Evolutionary conservation across 2,329 filamentous ascomycete species (phyloP).

Genomic region (Amauroascus verrucosus): DNA sequence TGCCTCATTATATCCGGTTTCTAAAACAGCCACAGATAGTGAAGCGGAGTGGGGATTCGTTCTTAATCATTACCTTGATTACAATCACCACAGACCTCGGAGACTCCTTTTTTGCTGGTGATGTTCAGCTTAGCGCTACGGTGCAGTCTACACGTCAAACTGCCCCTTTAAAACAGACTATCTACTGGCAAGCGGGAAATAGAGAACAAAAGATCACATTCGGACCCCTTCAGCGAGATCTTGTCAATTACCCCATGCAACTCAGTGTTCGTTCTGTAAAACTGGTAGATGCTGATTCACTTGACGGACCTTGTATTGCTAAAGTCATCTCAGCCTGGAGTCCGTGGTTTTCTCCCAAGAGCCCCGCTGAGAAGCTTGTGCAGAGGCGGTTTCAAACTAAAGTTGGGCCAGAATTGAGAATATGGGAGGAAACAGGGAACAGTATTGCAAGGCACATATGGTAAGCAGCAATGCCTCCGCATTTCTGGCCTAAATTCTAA

Average conservation of each 20-base stretch:
- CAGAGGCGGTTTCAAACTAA: conserved; percentile 40
- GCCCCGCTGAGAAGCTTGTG: conserved; percentile 43
- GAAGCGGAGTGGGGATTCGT: conserved; percentile 24
- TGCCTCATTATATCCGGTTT: conserved; percentile 57
- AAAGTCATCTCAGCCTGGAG: conserved; percentile 51
- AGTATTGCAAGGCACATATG: conserved; percentile 63
- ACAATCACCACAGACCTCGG: conserved; percentile 61
- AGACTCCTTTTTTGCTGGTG: conserved; percentile 49
- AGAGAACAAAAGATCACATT: conserved; percentile 37
- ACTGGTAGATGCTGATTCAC: conserved; percentile 18
- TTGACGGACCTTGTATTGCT: conserved; percentile 25
- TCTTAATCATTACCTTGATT: conserved; percentile 43
- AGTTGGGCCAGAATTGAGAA: conserved; percentile 29
- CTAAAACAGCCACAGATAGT: conserved; percentile 49
- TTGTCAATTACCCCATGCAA: conserved; percentile 1
- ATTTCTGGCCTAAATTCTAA: conserved; percentile 1
- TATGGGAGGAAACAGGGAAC: conserved; percentile 62
- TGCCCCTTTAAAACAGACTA: conserved; percentile 19
- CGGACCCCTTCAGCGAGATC: conserved; percentile 14
- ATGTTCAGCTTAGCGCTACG: conserved; percentile 36
- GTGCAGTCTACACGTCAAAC: conserved; percentile 20
- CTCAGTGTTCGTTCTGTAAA: conserved; percentile 4
- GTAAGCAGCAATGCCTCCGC: conserved; percentile 33
- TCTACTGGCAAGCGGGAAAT: conserved; percentile 38
- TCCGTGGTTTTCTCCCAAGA: conserved; percentile 29